Conservation (phyloP, 371 early-diverging fungal species). For the Sporodiniella umbellata region DNA sequence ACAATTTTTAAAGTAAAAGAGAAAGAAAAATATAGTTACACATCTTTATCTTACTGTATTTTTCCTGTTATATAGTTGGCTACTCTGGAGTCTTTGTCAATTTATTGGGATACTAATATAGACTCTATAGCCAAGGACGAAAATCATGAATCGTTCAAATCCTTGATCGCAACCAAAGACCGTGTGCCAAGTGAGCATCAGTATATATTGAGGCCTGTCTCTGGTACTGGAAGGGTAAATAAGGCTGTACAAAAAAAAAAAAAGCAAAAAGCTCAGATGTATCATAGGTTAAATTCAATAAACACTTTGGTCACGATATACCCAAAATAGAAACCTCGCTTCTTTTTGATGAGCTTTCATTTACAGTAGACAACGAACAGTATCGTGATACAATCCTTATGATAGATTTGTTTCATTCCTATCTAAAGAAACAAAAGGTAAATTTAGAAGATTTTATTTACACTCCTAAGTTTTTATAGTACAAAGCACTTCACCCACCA, state of each 20-base stretch:
- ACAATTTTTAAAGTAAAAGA: constrained; percentile 75
- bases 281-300: constrained; percentile 55
- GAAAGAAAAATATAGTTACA: too few relatives aligned
- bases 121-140: constrained; percentile 62
- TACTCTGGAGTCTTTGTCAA: constrained; percentile 73
- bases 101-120: constrained; percentile 90
- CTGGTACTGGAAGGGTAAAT: constrained; percentile 82
- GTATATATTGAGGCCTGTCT: constrained; percentile 90
- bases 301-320: constrained; percentile 57
- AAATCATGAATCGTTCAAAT: constrained; percentile 51
- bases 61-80: constrained; percentile 65
- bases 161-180: constrained; percentile 61
- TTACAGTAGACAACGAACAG: constrained; percentile 88
- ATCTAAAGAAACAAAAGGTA: constrained; percentile 49
- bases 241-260: neutral
- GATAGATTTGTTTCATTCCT: constrained; percentile 80
- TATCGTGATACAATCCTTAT: constrained; percentile 79
- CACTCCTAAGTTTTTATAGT: constrained; percentile 36
- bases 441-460: neutral
- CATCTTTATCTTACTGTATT: too few relatives aligned
- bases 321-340: constrained; percentile 70
- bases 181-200: constrained; percentile 59
- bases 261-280: neutral
- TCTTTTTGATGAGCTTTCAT: constrained; percentile 89
- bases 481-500: constrained; percentile 83